Conservation (phyloP, 345 rosid species). For the Aurinia saxatilis region DNA sequence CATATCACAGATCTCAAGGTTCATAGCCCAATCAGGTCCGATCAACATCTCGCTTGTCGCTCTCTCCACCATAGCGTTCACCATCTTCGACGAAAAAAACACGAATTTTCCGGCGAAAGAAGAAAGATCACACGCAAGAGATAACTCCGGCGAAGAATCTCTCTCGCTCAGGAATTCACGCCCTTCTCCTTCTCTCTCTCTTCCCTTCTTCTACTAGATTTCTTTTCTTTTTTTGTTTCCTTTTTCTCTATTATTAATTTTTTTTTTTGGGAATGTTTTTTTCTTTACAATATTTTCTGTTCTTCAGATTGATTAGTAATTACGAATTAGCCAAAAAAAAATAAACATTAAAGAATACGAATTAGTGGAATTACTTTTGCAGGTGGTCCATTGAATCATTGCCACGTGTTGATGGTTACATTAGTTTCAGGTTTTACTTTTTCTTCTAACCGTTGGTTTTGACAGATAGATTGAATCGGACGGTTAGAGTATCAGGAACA, state of each 20-base stretch:
- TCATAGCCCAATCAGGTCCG: slow-evolving; percentile 99
- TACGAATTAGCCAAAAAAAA: neutral
- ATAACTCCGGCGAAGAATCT: slow-evolving; percentile 35
- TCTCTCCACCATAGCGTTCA: slow-evolving; percentile 95
- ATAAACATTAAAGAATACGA: neutral
- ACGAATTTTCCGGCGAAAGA: slow-evolving; percentile 15
- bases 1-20: slow-evolving; percentile 99
- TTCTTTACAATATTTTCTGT: neutral
- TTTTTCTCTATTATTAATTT: slow-evolving; percentile 18
- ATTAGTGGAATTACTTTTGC: neutral
- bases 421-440: slow-evolving; percentile 1
- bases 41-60: slow-evolving; percentile 98
- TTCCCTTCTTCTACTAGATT: neutral
- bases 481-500: slow-evolving; percentile 12
- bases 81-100: slow-evolving; percentile 48
- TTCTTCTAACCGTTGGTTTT: slow-evolving; percentile 21
- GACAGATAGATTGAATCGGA: slow-evolving; percentile 27
- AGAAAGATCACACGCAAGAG: slow-evolving; percentile 29
- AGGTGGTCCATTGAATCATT: slow-evolving; percentile 8
- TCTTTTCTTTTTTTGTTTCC: slow-evolving; percentile 5
- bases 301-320: neutral
- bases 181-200: slow-evolving; percentile 12
- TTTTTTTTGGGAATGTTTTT: neutral
- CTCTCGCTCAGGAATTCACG: slow-evolving; percentile 27
- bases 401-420: slow-evolving; percentile 29